Conservation (phyloP, 306 rosid species). For the Canavalia gladiata region DNA sequence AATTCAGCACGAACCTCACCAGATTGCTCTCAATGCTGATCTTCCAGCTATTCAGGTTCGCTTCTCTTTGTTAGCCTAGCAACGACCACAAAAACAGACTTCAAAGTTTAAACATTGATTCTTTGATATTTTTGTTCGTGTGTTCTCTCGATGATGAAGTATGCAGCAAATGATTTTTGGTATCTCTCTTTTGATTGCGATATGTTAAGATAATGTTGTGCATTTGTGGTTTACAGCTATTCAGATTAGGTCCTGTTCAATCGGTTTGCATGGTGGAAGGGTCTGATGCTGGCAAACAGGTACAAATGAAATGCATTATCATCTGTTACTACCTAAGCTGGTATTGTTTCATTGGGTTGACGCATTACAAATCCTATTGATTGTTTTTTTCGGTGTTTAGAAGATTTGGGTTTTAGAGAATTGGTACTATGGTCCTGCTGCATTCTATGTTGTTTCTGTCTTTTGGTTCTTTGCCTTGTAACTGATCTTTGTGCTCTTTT, state of each 20-base stretch:
- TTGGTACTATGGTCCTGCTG: not conserved
- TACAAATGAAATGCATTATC: conserved; percentile 38
- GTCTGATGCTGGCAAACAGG: conserved; percentile 65
- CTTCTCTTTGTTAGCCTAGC: not conserved
- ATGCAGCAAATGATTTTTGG: conserved; percentile 27
- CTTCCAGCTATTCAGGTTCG: conserved; percentile 69
- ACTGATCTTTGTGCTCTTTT: conserved; percentile 19
- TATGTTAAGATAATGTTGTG: conserved; percentile 15
- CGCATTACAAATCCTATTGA: not conserved
- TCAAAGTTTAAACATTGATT: not conserved
- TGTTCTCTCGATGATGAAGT: not conserved
- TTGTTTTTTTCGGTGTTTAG: not conserved
- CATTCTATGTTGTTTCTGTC: conserved; percentile 14
- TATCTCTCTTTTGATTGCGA: conserved; percentile 3
- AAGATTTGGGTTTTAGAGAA: not conserved
- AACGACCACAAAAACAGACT: not conserved
- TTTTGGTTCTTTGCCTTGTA: conserved; percentile 14
- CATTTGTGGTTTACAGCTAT: conserved; percentile 64
- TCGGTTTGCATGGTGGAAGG: conserved; percentile 72
- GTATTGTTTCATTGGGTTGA: conserved; percentile 3
- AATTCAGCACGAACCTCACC: conserved; percentile 53
- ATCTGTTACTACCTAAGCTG: not conserved
- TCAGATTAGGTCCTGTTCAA: conserved; percentile 65
- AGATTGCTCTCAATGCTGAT: conserved; percentile 57
- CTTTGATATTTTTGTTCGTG: not conserved